Conservation (phyloP, 495 filamentous ascomycete genomes). For the Lasiosphaeria hispida region DNA sequence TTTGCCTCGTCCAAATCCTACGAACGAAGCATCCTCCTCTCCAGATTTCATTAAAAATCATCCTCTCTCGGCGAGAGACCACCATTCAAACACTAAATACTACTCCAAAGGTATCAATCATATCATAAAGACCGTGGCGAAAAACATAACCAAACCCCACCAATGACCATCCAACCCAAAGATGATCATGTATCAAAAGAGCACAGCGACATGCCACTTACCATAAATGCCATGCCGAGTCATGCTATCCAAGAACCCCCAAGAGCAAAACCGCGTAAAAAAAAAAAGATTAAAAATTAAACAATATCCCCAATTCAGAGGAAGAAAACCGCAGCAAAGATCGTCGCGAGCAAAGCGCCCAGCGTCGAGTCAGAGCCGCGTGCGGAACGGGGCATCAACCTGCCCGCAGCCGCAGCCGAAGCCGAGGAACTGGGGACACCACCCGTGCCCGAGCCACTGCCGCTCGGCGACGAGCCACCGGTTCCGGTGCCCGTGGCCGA, state of each 20-base stretch:
- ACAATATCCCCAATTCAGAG: background rate
- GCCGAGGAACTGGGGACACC: no score
- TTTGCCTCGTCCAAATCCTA: no score
- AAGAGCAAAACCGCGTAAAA: background rate
- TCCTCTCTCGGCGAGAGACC: background rate
- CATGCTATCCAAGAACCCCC: background rate
- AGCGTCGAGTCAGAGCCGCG: background rate
- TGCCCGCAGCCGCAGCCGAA: no score
- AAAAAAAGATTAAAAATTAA: conserved; percentile 1
- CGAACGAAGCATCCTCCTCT: no score
- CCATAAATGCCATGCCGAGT: background rate
- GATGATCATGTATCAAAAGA: no score
- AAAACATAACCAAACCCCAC: no score
- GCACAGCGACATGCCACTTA: no score
- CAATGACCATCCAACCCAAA: no score
- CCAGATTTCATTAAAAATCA: background rate
- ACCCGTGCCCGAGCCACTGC: no score
- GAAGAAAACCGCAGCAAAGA: background rate
- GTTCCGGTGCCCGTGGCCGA: background rate
- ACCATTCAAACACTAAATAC: background rate
- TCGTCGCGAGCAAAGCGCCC: background rate
- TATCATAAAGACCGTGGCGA: background rate
- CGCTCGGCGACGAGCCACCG: no score
- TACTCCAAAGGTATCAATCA: background rate
- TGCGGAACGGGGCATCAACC: no score